Conservation (phyloP, 2,329 filamentous ascomycete genomes). For the Talaromyces piceae region DNA sequence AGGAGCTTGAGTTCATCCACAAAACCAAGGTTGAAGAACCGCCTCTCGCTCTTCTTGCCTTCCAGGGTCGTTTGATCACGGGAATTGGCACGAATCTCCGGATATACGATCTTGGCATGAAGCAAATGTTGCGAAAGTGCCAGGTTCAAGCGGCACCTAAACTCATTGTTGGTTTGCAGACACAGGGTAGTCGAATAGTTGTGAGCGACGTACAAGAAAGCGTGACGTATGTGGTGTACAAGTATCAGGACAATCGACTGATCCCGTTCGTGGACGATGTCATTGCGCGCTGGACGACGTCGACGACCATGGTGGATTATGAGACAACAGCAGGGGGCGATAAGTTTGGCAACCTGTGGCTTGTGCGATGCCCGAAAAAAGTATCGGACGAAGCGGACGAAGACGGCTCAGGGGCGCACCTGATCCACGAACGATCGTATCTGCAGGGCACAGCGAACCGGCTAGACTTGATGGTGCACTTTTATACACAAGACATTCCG, state of each 20-base stretch:
- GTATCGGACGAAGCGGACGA: slow-evolving; percentile 86
- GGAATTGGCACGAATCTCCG: slow-evolving; percentile 76
- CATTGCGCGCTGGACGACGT: slow-evolving; percentile 82
- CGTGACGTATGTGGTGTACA: slow-evolving; percentile 88
- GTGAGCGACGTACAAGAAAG: slow-evolving; percentile 91
- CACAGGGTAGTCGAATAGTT: slow-evolving; percentile 83
- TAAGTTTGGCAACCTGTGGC: slow-evolving; percentile 95
- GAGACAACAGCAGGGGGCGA: slow-evolving; percentile 91
- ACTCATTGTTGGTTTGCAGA: slow-evolving; percentile 81
- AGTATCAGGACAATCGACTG: slow-evolving; percentile 79
- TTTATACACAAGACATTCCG: slow-evolving; percentile 85
- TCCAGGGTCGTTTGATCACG: slow-evolving; percentile 83
- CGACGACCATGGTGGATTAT: slow-evolving; percentile 92
- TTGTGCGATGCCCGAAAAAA: slow-evolving; percentile 79
- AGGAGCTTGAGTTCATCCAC: slow-evolving; percentile 85
- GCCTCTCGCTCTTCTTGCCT: slow-evolving; percentile 80
- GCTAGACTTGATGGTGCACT: slow-evolving; percentile 77
- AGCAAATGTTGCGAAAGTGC: slow-evolving; percentile 84
- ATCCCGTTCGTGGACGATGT: slow-evolving; percentile 92
- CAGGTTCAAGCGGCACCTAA: slow-evolving; percentile 72
- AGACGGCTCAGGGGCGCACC: slow-evolving; percentile 78
- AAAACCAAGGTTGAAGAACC: slow-evolving; percentile 90
- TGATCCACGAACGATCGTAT: slow-evolving; percentile 85
- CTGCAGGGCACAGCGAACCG: slow-evolving; percentile 83
- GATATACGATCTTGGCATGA: slow-evolving; percentile 88